Evolutionary conservation across 257 asterid species (phyloP).

Genomic region (Vinca minor): DNA sequence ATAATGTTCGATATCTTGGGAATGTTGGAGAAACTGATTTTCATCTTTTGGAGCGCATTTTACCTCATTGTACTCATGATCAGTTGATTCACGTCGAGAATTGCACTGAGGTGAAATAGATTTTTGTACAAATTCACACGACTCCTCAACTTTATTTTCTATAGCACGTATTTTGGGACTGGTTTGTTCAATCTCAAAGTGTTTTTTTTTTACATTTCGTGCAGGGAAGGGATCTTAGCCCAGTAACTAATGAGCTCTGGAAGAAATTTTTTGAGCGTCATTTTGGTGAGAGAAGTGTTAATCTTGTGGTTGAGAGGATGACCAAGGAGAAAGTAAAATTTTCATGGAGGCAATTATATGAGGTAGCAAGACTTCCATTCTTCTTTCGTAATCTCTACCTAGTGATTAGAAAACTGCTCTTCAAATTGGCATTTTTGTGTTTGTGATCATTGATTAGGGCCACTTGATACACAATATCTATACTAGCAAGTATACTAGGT

Average conservation of each 20-base stretch:
- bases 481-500: too few relatives aligned
- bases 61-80: constrained; percentile 69
- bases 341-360: constrained; percentile 57
- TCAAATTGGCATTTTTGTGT: background rate
- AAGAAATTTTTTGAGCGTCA: constrained; percentile 45
- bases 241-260: constrained; percentile 67
- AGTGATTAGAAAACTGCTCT: background rate
- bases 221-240: constrained; percentile 84
- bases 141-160: background rate
- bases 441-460: background rate
- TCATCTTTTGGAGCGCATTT: constrained; percentile 67
- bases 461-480: too few relatives aligned
- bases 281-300: constrained; percentile 50
- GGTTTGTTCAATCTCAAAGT: background rate
- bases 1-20: constrained; percentile 70
- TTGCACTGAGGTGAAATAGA: constrained; percentile 48
- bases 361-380: constrained; percentile 34
- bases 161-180: background rate
- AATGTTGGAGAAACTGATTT: constrained; percentile 76
- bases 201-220: constrained; percentile 6
- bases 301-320: constrained; percentile 43
- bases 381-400: background rate
- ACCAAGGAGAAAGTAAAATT: constrained; percentile 30
- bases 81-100: constrained; percentile 66
- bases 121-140: background rate